These are phyloP conservation scores for Echinosphaeria canescens DNA, from an alignment of 2,329 filamentous ascomycete species.

Conservation along the genomic window DNA sequence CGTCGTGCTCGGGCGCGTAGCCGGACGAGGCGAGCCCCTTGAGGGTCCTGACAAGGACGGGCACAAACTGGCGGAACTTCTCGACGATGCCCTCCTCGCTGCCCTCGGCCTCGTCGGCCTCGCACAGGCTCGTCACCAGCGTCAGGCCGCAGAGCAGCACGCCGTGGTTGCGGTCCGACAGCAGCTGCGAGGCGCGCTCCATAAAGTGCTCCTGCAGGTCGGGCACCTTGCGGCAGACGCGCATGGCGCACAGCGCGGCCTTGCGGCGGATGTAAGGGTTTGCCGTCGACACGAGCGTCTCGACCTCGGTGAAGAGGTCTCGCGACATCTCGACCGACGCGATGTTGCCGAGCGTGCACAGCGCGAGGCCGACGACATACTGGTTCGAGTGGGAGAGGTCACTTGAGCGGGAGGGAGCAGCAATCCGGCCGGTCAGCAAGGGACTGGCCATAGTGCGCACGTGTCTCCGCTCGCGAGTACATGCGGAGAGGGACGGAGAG, in stretches of 20 bases:
- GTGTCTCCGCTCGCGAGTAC: not conserved
- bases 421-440: too few relatives aligned
- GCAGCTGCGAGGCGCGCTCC: constrained; percentile 73
- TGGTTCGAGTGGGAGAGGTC: constrained; percentile 95
- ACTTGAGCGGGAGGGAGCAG: constrained; percentile 35
- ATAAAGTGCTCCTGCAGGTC: constrained; percentile 94
- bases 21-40: constrained; percentile 88
- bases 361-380: constrained; percentile 89
- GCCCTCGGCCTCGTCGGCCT: constrained; percentile 81
- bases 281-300: constrained; percentile 72
- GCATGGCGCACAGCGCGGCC: constrained; percentile 96
- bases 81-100: constrained; percentile 81
- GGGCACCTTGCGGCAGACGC: constrained; percentile 94
- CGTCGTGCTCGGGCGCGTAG: constrained; percentile 94
- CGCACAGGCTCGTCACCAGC: constrained; percentile 76
- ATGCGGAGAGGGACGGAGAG: not conserved
- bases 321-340: constrained; percentile 96
- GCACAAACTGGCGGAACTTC: constrained; percentile 74
- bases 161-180: constrained; percentile 89
- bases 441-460: constrained; percentile 11
- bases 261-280: constrained; percentile 98
- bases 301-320: constrained; percentile 91
- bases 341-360: constrained; percentile 94
- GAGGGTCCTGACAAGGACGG: constrained; percentile 67
- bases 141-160: constrained; percentile 86